Conservation (phyloP, 108 stramenopile species). For the Conticribra guillardii region DNA sequence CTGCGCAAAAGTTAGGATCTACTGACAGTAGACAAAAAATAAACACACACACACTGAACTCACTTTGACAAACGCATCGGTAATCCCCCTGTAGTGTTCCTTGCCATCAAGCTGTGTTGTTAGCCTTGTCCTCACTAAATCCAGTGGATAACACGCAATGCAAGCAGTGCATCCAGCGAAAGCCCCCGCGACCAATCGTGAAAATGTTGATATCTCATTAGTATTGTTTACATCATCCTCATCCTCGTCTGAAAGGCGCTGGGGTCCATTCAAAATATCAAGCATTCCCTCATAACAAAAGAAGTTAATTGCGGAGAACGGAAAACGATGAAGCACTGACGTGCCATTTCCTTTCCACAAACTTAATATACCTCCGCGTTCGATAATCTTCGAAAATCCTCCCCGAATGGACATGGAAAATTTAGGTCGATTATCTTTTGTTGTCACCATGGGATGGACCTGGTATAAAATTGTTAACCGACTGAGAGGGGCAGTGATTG, state of each 20-base stretch:
- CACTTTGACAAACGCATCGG: conserved; percentile 85
- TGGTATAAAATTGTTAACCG: conserved; percentile 92
- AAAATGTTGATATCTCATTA: conserved; percentile 48
- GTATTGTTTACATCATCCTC: conserved; percentile 47
- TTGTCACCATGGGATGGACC: conserved; percentile 92
- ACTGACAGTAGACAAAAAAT: no score
- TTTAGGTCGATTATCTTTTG: conserved; percentile 77
- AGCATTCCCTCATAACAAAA: conserved; percentile 87
- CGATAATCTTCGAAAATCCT: conserved; percentile 80
- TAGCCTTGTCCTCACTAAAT: conserved; percentile 90
- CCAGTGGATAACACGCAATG: conserved; percentile 92
- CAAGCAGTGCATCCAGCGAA: conserved; percentile 85
- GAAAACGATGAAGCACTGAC: conserved; percentile 91
- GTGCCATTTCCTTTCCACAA: conserved; percentile 97
- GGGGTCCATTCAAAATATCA: conserved; percentile 65
- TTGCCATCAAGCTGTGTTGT: conserved; percentile 87
- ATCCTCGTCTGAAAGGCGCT: conserved; percentile 42
- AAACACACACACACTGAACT: no score
- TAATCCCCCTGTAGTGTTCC: conserved; percentile 85
- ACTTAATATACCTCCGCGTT: conserved; percentile 81
- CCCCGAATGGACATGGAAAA: conserved; percentile 75
- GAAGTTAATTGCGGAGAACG: conserved; percentile 94
- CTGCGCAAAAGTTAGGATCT: no score
- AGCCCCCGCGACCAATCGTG: conserved; percentile 87
- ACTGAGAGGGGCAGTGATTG: conserved; percentile 89